Conservation (phyloP, 768 basidiomycete species). For the Chlorophyllum brunneum region DNA sequence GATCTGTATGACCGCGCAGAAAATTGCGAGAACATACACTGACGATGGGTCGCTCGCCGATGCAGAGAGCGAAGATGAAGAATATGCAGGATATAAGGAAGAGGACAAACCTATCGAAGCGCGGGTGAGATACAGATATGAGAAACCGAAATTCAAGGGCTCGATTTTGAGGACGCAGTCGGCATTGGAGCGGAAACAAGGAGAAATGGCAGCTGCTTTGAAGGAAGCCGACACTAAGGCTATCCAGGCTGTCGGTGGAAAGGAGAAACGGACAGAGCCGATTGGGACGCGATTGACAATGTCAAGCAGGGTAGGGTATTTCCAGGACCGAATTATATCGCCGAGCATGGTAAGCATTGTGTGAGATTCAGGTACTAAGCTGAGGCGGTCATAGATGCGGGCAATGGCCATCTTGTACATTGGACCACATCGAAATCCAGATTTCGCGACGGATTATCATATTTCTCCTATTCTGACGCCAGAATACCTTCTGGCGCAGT, state of each 20-base stretch:
- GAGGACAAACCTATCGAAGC: constrained; percentile 75
- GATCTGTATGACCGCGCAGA: neutral
- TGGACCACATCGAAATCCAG: constrained; percentile 89
- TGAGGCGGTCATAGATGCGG: constrained; percentile 75
- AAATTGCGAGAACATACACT: constrained; percentile 10
- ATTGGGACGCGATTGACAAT: constrained; percentile 90
- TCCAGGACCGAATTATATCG: constrained; percentile 90
- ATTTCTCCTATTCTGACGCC: constrained; percentile 95
- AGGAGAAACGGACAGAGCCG: constrained; percentile 36
- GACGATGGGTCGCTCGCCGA: constrained; percentile 51
- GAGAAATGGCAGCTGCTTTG: constrained; percentile 47
- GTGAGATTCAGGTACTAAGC: neutral
- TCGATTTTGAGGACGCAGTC: constrained; percentile 30
- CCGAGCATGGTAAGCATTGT: constrained; percentile 83
- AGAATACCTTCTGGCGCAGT: constrained; percentile 76
- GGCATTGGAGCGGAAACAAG: constrained; percentile 46
- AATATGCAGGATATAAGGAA: constrained; percentile 47
- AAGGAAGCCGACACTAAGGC: constrained; percentile 47
- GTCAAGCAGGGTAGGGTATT: constrained; percentile 92
- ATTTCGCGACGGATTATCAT: constrained; percentile 93
- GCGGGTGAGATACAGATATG: constrained; percentile 61
- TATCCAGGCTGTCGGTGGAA: constrained; percentile 22
- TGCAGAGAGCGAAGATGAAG: constrained; percentile 50
- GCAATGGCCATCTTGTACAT: constrained; percentile 99
- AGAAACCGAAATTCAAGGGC: constrained; percentile 19